Evolutionary conservation across 2,329 filamentous ascomycete genomes (phyloP).

Genomic region (Fusarium palustre): DNA sequence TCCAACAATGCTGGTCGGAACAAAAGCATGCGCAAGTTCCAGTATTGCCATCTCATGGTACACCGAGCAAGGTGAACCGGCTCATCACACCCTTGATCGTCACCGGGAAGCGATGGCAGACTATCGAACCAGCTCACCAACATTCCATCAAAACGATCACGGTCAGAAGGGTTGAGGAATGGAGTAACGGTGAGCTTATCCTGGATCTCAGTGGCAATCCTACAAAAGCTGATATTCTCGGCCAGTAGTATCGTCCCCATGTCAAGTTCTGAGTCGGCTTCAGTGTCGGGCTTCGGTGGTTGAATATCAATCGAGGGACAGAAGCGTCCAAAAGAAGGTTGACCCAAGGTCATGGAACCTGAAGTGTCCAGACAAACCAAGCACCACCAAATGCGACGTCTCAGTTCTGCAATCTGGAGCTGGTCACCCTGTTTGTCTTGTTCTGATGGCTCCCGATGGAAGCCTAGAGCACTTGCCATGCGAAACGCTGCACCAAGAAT

Average conservation of each 20-base stretch:
- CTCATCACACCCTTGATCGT: neutral
- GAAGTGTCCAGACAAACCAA: constrained; percentile 5
- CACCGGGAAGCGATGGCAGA: neutral
- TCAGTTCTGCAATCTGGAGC: neutral
- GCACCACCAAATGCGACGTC: constrained; percentile 14
- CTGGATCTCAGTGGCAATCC: constrained; percentile 15
- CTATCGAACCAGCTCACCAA: neutral
- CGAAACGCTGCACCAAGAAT: constrained; percentile 13
- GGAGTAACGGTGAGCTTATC: constrained; percentile 1
- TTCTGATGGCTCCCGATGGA: constrained; percentile 4
- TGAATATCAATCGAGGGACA: constrained; percentile 9
- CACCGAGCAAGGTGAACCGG: constrained; percentile 6
- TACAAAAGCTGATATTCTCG: constrained; percentile 12
- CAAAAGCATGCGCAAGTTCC: constrained; percentile 15
- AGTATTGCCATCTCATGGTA: constrained; percentile 12
- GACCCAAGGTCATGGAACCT: neutral
- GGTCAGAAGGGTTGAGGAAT: neutral
- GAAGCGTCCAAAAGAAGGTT: constrained; percentile 9
- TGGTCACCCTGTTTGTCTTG: neutral
- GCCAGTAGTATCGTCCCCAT: neutral
- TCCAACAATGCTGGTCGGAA: constrained; percentile 4
- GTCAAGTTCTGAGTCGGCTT: neutral
- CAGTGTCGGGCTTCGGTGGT: neutral
- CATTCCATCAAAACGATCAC: neutral
- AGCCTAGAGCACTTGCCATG: constrained; percentile 11